Percentiles rank a stretch among this genome's conserved stretches.
Conservation (phyloP, 1,139 yeast species). For the Pneumocystis carinii region DNA sequence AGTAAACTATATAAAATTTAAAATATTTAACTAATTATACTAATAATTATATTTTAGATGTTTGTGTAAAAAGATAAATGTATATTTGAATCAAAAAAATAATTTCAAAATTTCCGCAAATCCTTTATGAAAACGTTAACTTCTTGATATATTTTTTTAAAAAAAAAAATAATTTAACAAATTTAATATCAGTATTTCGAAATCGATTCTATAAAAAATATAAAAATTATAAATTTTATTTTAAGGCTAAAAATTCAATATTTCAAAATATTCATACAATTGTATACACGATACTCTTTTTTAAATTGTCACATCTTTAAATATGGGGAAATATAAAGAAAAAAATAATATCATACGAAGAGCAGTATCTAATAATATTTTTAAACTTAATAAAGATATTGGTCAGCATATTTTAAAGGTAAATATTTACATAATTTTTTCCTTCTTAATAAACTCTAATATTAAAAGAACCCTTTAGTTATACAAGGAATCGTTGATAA, state of each 20-base stretch:
- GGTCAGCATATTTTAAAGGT: conserved; percentile 70
- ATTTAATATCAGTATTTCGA: too few species aligned
- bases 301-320: background rate
- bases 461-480: conserved; percentile 77
- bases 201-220: too few species aligned
- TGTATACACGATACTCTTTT: background rate
- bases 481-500: conserved; percentile 98
- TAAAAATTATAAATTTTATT: background rate
- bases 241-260: background rate
- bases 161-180: too few species aligned
- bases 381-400: conserved; percentile 68
- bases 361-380: conserved; percentile 13
- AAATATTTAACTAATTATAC: too few species aligned
- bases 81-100: too few species aligned
- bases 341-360: background rate
- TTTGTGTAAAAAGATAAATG: too few species aligned
- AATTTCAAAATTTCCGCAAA: too few species aligned
- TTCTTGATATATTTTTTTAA: too few species aligned
- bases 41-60: too few species aligned
- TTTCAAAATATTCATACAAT: background rate
- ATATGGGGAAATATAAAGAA: background rate
- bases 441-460: background rate
- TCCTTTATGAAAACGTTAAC: too few species aligned
- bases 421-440: background rate
- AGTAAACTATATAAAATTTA: too few species aligned